phyloP scores from a whole-genome alignment of 139 green algal species.

The Coelastrella sp. region DNA sequence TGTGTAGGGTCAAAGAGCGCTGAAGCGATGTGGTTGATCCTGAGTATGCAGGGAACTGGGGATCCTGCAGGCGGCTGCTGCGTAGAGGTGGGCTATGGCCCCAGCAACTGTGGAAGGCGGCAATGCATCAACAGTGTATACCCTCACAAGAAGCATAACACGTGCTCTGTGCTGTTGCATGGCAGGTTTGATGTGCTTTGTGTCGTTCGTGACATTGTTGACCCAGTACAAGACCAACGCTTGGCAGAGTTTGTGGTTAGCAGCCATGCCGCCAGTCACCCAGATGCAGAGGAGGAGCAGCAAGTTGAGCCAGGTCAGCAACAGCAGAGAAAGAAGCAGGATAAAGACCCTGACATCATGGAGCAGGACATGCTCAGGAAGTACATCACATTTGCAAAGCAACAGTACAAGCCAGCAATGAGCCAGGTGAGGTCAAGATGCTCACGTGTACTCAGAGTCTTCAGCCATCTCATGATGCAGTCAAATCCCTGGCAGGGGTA shows the following conservation, averaged over 20 bases:
- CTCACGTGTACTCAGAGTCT: too few species aligned
- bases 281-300: conserved; percentile 54
- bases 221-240: conserved; percentile 90
- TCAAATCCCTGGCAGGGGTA: too few species aligned
- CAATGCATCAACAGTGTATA: background rate
- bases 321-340: conserved; percentile 1
- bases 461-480: too few species aligned
- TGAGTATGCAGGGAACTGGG: too few species aligned
- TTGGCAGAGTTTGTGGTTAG: conserved; percentile 96
- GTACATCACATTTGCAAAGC: conserved; percentile 98
- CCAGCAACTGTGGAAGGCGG: too few species aligned
- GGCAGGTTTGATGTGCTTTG: conserved; percentile 96
- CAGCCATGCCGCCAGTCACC: conserved; percentile 87
- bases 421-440: conserved; percentile 56
- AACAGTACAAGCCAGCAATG: conserved; percentile 81
- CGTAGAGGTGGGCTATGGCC: too few species aligned
- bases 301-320: conserved; percentile 22
- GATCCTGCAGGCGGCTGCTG: too few species aligned
- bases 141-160: background rate
- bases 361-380: conserved; percentile 84
- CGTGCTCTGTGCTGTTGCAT: background rate
- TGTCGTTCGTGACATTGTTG: conserved; percentile 97
- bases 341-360: conserved; percentile 7
- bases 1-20: too few species aligned
- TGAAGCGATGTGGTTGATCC: too few species aligned